Evolutionary conservation across 169 alveolate genomes (phyloP), one percentile per base, ranked within the genome.

Genomic region (Theileria luwenshuni): DNA sequence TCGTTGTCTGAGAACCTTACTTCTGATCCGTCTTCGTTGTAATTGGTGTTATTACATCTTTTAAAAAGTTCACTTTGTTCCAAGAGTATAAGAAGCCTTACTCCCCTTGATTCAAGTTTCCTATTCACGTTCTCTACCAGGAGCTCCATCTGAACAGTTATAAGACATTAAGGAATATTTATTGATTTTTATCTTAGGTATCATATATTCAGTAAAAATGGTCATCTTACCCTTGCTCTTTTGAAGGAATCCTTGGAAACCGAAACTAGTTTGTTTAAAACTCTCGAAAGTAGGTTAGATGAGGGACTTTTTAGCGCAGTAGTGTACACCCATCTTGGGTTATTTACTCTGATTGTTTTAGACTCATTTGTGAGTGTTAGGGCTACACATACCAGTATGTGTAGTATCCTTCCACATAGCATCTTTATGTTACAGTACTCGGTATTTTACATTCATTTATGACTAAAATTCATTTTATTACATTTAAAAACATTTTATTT

Each of bases 41-140:
- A 68, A 41, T 68, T 38, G 28, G 17, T n/a, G 51, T 45, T 54
- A 41, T 61, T 51, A 2, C 58, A 45, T 19, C 85, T 65, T 52
- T 72, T 49, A 59, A 81, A 81, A 1, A 75, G 68, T 8, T 81
- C 89, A 10, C 85, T 76, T 12, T 69, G 81, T 43, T 81, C 85
- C 42, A 73, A 28, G n/a, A 67, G 85, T 1, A 81, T 27, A 17
- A 81, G 60, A 23, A 81, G 42, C 6, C 81, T 72, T n/a, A 48
- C 69, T 7, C 41, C 51, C 17, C 21, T 19, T 7, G 43, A 54
- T n/a, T 51, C 23, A 19, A 42, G 33, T 19, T 27, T 35, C 54
- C 52, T 35, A 72, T 81, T 81, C 48, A 81, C 79, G 45, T 81
- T 85, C 17, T 69, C 68, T 19, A 81, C 81, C 52, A 69, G 74